phyloP scores from a whole-genome alignment of 1,139 yeast species.

The Tardiomyces depauwii region DNA sequence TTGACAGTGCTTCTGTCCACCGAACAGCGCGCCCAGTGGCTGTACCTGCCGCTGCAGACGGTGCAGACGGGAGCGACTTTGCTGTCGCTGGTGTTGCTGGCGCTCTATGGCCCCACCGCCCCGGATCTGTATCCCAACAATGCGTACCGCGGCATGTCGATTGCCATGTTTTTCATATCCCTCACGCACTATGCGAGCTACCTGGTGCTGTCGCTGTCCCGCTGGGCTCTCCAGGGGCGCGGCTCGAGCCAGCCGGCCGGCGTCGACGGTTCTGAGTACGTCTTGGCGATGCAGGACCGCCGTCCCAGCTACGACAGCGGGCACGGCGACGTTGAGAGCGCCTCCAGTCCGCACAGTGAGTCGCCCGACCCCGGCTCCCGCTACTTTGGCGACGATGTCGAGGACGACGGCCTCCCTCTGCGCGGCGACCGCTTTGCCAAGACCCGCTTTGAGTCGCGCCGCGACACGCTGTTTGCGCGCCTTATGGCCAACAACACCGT shows the following conservation, averaged over 20 bases:
- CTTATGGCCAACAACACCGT: conserved; percentile 10
- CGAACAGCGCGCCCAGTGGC: conserved; percentile 35
- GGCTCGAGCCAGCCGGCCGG: conserved; percentile 10
- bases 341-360: background rate
- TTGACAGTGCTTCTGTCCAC: conserved; percentile 53
- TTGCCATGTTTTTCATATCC: conserved; percentile 44
- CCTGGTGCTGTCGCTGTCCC: conserved; percentile 30
- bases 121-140: conserved; percentile 68
- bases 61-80: conserved; percentile 37
- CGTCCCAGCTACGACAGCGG: conserved; percentile 8
- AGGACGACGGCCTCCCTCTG: conserved; percentile 2
- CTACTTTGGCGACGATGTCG: conserved; percentile 5
- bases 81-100: conserved; percentile 45
- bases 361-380: conserved; percentile 7
- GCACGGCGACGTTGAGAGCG: conserved; percentile 5
- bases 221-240: conserved; percentile 26
- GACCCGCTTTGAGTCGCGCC: background rate
- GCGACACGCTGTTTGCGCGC: conserved; percentile 1
- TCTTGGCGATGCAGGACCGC: conserved; percentile 14
- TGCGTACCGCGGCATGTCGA: conserved; percentile 57
- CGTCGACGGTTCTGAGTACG: conserved; percentile 26
- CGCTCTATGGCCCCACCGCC: conserved; percentile 48
- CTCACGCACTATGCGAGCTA: conserved; percentile 46
- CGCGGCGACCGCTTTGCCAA: background rate
- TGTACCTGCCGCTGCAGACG: conserved; percentile 48